Percentiles rank a stretch among this genome's conserved stretches.
Conservation (phyloP, 768 basidiomycete genomes). For the Boletus pseudo-olivaceus region DNA sequence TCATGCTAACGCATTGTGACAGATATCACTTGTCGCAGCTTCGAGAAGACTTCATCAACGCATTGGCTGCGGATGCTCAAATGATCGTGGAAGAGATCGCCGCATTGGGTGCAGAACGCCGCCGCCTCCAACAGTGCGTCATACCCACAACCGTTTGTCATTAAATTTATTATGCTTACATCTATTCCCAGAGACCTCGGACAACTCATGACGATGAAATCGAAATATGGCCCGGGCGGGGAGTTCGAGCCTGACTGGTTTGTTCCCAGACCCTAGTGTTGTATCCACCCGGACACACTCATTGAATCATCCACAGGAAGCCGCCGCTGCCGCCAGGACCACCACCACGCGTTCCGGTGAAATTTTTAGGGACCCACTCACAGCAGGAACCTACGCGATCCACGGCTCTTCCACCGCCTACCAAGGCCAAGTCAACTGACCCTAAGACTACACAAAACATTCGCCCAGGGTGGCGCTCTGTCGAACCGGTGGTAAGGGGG, state of each 20-base stretch:
- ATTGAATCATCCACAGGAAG: not conserved
- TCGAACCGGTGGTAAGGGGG: not conserved
- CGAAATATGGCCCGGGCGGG: constrained; percentile 81
- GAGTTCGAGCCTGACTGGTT: constrained; percentile 84
- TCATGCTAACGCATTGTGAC: not conserved
- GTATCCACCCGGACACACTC: not conserved
- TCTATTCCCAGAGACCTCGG: constrained; percentile 68
- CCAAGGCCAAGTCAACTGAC: not conserved
- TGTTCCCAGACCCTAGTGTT: constrained; percentile 1
- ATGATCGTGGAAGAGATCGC: not conserved
- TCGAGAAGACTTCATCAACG: not conserved
- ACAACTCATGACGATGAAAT: constrained; percentile 60
- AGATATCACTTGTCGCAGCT: not conserved
- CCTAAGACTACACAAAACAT: not conserved
- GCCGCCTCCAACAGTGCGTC: not conserved
- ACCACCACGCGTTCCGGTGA: not conserved
- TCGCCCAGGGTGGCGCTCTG: not conserved
- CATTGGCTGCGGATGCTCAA: not conserved
- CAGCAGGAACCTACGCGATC: not conserved
- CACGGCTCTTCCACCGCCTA: not conserved
- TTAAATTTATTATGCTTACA: not conserved
- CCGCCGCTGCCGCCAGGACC: not conserved
- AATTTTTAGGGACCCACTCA: not conserved
- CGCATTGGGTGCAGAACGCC: not conserved
- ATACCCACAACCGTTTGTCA: not conserved